Evolutionary conservation across 176 grass and related monocot genomes (phyloP), one percentile per base, ranked within the genome.

Genomic region (Ensete glaucum): DNA sequence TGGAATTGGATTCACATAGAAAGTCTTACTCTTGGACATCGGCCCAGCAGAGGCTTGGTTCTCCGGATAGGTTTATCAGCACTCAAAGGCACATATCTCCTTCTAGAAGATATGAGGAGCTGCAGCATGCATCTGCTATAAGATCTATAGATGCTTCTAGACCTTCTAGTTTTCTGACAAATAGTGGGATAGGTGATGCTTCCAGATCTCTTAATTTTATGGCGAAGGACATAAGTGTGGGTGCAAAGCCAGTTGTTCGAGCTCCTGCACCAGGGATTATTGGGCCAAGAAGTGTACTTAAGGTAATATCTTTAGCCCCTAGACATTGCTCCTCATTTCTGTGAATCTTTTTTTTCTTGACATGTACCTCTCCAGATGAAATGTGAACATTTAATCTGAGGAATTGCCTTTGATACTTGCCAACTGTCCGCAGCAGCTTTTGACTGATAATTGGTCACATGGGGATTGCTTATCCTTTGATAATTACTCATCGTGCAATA

Each of bases 71-170:
- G 43, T 71, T 73, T 83, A 19, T 75, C 73, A 76, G 75, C 73
- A 64, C 70, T 70, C 43, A 71, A 23, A 72, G 77, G 78, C 85
- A 69, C 34, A 53, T 76, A 75, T 81, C 90, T 84, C 80, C 85
- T 72, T 75, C 66, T 54, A 87, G 77, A 74, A 78, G 66, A 71
- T 87, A 93, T 81, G 80, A 71, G 11, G 85, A 89, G 54, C 54
- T 83, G 3, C 64, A 57, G 27, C 22, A 85, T 51, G 70, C 77
- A 52, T 29, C 80, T 83, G 2, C 77, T 2, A 34, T 29, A 81
- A 83, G 77, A 78, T 63, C 82, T 87, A 54, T 78, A 0, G 66
- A 83, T 83, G 21, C 77, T 19, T 16, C 82, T 73, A 89, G 82
- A 82, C 12, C 77, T 4, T 43, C 34, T 52, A 83, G 71, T 87